phyloP scores from a whole-genome alignment of 2,329 filamentous ascomycete species.

The Chrysosporium keratinophilum region DNA sequence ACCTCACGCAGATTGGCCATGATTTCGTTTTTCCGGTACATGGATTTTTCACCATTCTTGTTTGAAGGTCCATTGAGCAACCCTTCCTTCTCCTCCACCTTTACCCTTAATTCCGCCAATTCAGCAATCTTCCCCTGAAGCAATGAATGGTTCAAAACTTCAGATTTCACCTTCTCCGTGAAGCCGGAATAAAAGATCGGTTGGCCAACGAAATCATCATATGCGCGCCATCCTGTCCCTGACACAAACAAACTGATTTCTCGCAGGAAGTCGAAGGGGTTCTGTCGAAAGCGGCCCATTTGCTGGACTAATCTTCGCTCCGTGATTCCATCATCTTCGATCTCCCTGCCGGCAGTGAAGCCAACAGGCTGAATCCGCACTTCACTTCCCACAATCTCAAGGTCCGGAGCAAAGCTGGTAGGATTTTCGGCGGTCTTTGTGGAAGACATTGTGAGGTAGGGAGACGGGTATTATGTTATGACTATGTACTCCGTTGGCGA shows the following conservation, averaged over 20 bases:
- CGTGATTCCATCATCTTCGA: constrained; percentile 38
- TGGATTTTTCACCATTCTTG: constrained; percentile 14
- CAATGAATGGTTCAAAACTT: constrained; percentile 64
- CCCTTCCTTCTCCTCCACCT: constrained; percentile 67
- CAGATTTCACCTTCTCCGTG: constrained; percentile 74
- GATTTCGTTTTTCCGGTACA: constrained; percentile 47
- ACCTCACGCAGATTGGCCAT: constrained; percentile 66
- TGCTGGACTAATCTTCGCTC: constrained; percentile 50
- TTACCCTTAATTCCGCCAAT: constrained; percentile 62
- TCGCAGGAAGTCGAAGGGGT: constrained; percentile 68
- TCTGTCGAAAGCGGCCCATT: constrained; percentile 74
- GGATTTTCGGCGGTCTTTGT: constrained; percentile 23
- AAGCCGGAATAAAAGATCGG: constrained; percentile 90
- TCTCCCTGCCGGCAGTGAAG: constrained; percentile 35
- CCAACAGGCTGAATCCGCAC: constrained; percentile 66
- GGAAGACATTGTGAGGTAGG: constrained; percentile 21
- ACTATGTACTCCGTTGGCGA: background rate
- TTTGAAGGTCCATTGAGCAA: constrained; percentile 42
- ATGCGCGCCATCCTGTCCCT: constrained; percentile 88
- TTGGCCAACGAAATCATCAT: constrained; percentile 81
- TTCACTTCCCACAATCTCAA: constrained; percentile 64
- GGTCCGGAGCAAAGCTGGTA: constrained; percentile 50
- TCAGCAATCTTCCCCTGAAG: constrained; percentile 64
- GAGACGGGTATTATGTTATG: background rate
- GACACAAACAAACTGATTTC: constrained; percentile 90